phyloP scores from a whole-genome alignment of 129 eudicot species.

The Silybum marianum region DNA sequence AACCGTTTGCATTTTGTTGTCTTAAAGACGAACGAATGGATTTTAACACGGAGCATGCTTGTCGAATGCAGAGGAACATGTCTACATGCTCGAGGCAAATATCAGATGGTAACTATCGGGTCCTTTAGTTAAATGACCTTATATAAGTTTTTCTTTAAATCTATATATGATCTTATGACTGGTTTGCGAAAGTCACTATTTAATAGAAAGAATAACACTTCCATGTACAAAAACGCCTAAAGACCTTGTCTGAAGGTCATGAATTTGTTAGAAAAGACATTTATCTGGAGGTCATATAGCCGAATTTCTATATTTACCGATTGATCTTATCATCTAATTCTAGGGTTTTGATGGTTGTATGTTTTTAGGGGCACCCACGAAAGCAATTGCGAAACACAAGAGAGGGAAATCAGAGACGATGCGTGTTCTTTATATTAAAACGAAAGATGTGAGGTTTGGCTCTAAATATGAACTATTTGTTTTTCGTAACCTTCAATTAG shows the following conservation, averaged over 20 bases:
- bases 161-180: neutral
- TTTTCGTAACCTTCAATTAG: neutral
- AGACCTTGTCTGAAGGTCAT: neutral
- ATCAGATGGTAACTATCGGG: constrained; percentile 25
- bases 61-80: constrained; percentile 44
- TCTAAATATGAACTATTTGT: neutral
- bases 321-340: neutral
- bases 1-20: constrained; percentile 41
- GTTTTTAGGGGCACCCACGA: constrained; percentile 46
- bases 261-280: neutral
- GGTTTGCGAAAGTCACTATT: neutral
- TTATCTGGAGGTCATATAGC: neutral
- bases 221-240: neutral
- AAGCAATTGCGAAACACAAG: constrained; percentile 50
- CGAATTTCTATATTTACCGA: neutral
- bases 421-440: constrained; percentile 77
- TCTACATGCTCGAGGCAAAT: constrained; percentile 47
- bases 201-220: neutral
- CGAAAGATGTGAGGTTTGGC: constrained; percentile 94
- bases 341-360: constrained; percentile 9
- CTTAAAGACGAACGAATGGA: constrained; percentile 43
- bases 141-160: too few species aligned
- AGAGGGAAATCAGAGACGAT: constrained; percentile 90
- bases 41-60: constrained; percentile 37
- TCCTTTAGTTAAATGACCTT: neutral